These are phyloP conservation scores for Chytriomyces hyalinus DNA, from an alignment of 192 early-diverging fungal genomes.

Conservation along the genomic window DNA sequence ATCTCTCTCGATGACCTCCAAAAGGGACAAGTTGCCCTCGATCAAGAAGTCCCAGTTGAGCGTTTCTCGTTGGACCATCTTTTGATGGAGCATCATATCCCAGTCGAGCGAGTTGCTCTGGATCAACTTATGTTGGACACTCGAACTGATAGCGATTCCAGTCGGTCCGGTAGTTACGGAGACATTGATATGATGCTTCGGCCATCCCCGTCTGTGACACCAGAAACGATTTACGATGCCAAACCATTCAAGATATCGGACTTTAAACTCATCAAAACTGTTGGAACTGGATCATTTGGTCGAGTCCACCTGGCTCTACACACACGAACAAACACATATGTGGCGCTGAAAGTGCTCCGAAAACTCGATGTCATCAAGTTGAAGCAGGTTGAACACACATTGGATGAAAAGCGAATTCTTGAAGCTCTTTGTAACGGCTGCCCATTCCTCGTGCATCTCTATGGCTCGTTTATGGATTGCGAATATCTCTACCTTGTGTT, in stretches of 20 bases:
- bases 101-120: slow-evolving; percentile 22
- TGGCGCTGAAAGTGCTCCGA: slow-evolving; percentile 78
- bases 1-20: neutral
- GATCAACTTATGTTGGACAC: slow-evolving; percentile 1
- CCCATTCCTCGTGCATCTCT: slow-evolving; percentile 93
- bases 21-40: neutral
- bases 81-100: slow-evolving; percentile 12
- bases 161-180: neutral
- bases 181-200: slow-evolving; percentile 6
- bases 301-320: slow-evolving; percentile 83
- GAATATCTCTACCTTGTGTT: slow-evolving; percentile 78
- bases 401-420: slow-evolving; percentile 78
- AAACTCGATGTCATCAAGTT: slow-evolving; percentile 77
- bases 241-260: slow-evolving; percentile 28
- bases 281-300: slow-evolving; percentile 87
- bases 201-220: neutral
- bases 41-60: neutral
- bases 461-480: slow-evolving; percentile 85
- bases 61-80: neutral
- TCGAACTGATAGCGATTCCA: neutral
- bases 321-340: slow-evolving; percentile 42
- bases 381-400: slow-evolving; percentile 76
- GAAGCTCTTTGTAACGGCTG: slow-evolving; percentile 59
- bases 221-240: slow-evolving; percentile 12
- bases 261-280: slow-evolving; percentile 31